Base-by-base conservation (phyloP, 1,284 basidiomycete genomes). In the Ganoderma leucocontextum region DNA sequence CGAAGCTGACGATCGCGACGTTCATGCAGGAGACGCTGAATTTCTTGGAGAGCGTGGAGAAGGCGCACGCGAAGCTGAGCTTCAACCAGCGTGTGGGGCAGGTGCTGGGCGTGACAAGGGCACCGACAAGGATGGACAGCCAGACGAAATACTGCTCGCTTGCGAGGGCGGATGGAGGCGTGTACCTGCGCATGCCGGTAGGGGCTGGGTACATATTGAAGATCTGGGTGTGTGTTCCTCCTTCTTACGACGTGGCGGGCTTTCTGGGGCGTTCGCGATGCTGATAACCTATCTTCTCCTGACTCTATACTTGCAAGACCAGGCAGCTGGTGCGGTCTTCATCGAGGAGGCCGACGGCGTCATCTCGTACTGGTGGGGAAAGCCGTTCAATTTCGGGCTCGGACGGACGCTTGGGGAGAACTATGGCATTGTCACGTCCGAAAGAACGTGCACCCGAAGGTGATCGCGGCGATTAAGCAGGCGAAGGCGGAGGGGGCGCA, bases 61-160 rank as follows among this genome's bases (percentile, higher is more conserved):
- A 95, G 2, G 93, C 91, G 1, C 97, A 99, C 79, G 93, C 95
- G 2, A 94, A 96, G 29, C 94, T 97, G 72, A 87, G 87, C 22
- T 93, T 95, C 76, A 96, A 94, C 78, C 88, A 89, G 52, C 86
- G 86, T 13, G 93, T 98, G 58, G 91, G 94, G 0, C 79, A 87
- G 62, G 76, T 92, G 4, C 84, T 98, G 39, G 87, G 87, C 19
- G 88, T 97, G 68, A 89, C 88, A 12, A 83, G 86, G 39, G 77
- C 85, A n/a, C 87, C 94, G 53, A 85, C 92, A n/a, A 86, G 95
- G 36, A 98, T 99, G 96, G 98, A 99, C 80, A 96, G 94, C 78
- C 97, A 99, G 81, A 96, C 96, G 9, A 99, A 99, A 82, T 99
- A 99, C 76, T 91, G 93, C 39, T 92, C 91, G 75, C 88, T 99